Base-by-base conservation (phyloP, 129 eudicot genomes). In the Saussurea involucrata region DNA sequence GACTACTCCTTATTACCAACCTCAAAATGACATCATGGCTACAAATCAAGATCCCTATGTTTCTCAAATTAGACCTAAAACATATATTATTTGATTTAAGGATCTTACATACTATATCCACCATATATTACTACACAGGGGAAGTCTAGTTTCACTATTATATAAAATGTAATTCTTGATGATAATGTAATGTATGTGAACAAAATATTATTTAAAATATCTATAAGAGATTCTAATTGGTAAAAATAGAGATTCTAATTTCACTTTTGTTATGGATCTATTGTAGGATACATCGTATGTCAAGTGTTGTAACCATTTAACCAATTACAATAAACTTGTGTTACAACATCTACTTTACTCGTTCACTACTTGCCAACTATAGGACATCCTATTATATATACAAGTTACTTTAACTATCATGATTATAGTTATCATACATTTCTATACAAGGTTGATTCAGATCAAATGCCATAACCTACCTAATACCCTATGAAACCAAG, bases 1-100 rank as follows among this genome's bases (percentile, higher is more conserved):
- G 66, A 65, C 74, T 12, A 66, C 74, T 46, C 66, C 10, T 25
- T 40, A 46, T 25, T 40, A 46, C 73, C 78, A 79, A 46, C 78
- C 31, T 72, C 24, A 63, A 64, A 64, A 44, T 63, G 67, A 79
- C 73, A 21, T 21, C 67, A 46, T 79, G 25, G 22, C 61, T 53
- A 53, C 61, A 53, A 53, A 58, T 58, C 27, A 58, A 60, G 65
- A 20, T 60, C 21, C 65, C 28, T 21, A n/a, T 53, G 61, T 53
- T 53, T 22, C 65, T 12, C 28, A 60, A 8, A 60, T 60, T 22
- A 60, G 24, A 53, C 21, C 61, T 53, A 4, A 53, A 53, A 53
- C 61, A 53, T 53, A 20, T 6, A 27, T 2, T 27, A 27, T 27
- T 27, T 27, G 29, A 27, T 27, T 27, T 27, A 27, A 27, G 29